Conservation (phyloP, 345 rosid genomes). For the Citrus maxima region DNA sequence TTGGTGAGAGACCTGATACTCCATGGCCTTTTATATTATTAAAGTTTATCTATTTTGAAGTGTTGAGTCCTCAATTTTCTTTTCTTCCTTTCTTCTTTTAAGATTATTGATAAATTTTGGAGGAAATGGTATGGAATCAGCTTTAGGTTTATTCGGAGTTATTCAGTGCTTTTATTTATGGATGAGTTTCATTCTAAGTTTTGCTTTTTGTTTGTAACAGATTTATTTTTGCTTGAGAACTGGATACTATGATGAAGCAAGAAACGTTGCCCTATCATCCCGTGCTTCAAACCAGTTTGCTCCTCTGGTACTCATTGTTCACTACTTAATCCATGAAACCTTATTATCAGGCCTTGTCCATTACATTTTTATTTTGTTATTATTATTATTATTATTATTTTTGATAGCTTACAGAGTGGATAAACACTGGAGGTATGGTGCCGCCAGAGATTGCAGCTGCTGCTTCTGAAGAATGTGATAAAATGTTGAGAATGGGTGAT, state of each 20-base stretch:
- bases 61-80: neutral
- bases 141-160: neutral
- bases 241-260: conserved; percentile 94
- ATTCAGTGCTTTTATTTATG: neutral
- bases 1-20: neutral
- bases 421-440: conserved; percentile 79
- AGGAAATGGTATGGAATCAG: neutral
- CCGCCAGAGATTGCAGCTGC: conserved; percentile 67
- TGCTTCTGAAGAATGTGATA: conserved; percentile 98
- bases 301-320: conserved; percentile 61
- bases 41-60: neutral
- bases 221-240: conserved; percentile 96
- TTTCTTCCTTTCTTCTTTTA: conserved; percentile 1
- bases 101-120: neutral
- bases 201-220: conserved; percentile 33
- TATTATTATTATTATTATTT: neutral
- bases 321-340: conserved; percentile 11
- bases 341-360: conserved; percentile 12
- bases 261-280: conserved; percentile 68
- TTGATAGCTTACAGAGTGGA: conserved; percentile 93
- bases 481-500: conserved; percentile 88
- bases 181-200: conserved; percentile 4
- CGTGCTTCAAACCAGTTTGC: conserved; percentile 89
- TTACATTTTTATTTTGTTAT: conserved; percentile 9
- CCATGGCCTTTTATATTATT: neutral